Evolutionary conservation across 2,329 filamentous ascomycete genomes (phyloP).

Genomic region (Cladosporium halotolerans): DNA sequence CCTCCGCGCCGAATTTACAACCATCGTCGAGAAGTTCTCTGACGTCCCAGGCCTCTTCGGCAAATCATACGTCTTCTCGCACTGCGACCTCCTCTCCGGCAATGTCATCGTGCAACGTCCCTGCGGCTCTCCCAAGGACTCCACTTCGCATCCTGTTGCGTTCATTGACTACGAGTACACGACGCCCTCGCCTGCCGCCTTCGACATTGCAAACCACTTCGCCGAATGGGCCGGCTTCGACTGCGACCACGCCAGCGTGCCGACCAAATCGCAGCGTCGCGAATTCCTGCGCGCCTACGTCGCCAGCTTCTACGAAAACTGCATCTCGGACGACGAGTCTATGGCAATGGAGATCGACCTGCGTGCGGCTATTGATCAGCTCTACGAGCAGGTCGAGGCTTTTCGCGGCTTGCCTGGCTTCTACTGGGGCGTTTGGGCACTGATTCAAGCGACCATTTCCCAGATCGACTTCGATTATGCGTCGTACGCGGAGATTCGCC

Average conservation of each 20-base stretch:
- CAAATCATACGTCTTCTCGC: slow-evolving; percentile 80
- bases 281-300: slow-evolving; percentile 83
- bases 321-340: slow-evolving; percentile 42
- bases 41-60: slow-evolving; percentile 69
- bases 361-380: slow-evolving; percentile 58
- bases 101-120: slow-evolving; percentile 71
- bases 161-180: slow-evolving; percentile 99
- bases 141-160: slow-evolving; percentile 7
- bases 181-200: slow-evolving; percentile 85
- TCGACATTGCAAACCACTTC: slow-evolving; percentile 97
- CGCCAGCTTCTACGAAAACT: slow-evolving; percentile 54
- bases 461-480: slow-evolving; percentile 97
- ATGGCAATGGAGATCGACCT: slow-evolving; percentile 40
- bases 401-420: slow-evolving; percentile 89
- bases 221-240: slow-evolving; percentile 97
- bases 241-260: slow-evolving; percentile 80
- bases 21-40: slow-evolving; percentile 65
- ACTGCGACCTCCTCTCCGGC: slow-evolving; percentile 92
- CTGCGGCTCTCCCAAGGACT: not conserved
- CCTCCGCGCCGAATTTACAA: slow-evolving; percentile 69
- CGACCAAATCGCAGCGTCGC: slow-evolving; percentile 67
- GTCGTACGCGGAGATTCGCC: slow-evolving; percentile 74
- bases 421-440: slow-evolving; percentile 86
- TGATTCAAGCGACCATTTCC: slow-evolving; percentile 90
- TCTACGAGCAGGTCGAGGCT: slow-evolving; percentile 75